Conservation (phyloP, 116 monocot species). For the Thalassia testudinum region DNA sequence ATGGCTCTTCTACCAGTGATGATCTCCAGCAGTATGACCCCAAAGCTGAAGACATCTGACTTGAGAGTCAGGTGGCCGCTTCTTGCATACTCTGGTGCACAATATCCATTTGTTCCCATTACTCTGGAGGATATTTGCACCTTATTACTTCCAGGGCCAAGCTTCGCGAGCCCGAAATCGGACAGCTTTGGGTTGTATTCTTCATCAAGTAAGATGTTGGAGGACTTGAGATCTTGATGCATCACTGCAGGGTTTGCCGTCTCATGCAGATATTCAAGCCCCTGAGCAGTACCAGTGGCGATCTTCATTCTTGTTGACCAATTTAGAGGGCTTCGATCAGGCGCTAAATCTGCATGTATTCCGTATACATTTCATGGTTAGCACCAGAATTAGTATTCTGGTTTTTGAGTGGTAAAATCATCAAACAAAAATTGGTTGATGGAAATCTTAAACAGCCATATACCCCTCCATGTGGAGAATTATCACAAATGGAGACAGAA, state of each 20-base stretch:
- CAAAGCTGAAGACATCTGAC: conserved; percentile 62
- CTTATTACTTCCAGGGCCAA: conserved; percentile 26
- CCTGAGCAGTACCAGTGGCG: conserved; percentile 46
- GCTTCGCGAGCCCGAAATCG: conserved; percentile 56
- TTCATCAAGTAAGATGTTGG: conserved; percentile 51
- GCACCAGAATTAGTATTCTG: too few relatives aligned
- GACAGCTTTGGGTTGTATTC: conserved; percentile 38
- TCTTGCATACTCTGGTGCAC: conserved; percentile 56
- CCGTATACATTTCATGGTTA: neutral
- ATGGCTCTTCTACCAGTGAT: conserved; percentile 47
- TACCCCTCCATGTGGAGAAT: too few relatives aligned
- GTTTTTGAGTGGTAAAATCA: too few relatives aligned
- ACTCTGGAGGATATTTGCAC: conserved; percentile 30
- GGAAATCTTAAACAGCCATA: too few relatives aligned
- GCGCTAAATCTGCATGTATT: conserved; percentile 16
- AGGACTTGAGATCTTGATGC: conserved; percentile 41
- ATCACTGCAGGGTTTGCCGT: conserved; percentile 58
- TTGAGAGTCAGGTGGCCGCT: conserved; percentile 40
- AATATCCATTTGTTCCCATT: conserved; percentile 62
- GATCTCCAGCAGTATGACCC: conserved; percentile 48
- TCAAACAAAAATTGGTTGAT: too few relatives aligned
- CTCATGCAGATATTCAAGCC: conserved; percentile 53
- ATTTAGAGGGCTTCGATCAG: conserved; percentile 29
- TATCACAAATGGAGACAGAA: too few relatives aligned
- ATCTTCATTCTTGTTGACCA: conserved; percentile 57